phyloP scores from a whole-genome alignment of 2,329 filamentous ascomycete species.

The Pezicula carpinea region DNA sequence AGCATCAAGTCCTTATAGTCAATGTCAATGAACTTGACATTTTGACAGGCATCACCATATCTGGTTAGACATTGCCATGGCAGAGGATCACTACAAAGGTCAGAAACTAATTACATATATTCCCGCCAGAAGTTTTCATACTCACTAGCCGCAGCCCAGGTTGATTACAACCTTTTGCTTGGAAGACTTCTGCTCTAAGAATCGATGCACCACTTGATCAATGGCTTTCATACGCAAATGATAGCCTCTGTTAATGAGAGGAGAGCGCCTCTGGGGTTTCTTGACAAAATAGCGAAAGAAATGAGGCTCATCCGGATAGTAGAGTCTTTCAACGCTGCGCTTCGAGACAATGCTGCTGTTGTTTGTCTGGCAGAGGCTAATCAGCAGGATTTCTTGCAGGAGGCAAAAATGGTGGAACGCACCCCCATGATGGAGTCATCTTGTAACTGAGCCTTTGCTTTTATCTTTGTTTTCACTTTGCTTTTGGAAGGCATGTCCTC shows the following conservation, averaged over 20 bases:
- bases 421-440: constrained; percentile 40
- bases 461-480: constrained; percentile 1
- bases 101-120: constrained; percentile 8
- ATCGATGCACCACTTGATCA: constrained; percentile 68
- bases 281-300: constrained; percentile 86
- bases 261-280: constrained; percentile 77
- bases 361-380: constrained; percentile 60
- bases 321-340: constrained; percentile 84
- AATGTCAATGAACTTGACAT: constrained; percentile 72
- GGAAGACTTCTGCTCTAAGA: constrained; percentile 53
- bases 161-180: constrained; percentile 74
- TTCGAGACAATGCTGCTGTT: constrained; percentile 91
- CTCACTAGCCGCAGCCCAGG: constrained; percentile 85
- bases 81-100: constrained; percentile 65
- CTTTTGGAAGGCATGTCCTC: neutral
- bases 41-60: constrained; percentile 52
- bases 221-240: constrained; percentile 82
- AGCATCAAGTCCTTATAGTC: constrained; percentile 79
- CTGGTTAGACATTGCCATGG: constrained; percentile 77
- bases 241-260: constrained; percentile 86
- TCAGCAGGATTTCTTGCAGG: neutral
- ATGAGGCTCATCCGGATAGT: constrained; percentile 71
- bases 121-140: constrained; percentile 25
- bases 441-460: constrained; percentile 26
- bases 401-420: constrained; percentile 5